A percentile compares a stretch with the other conserved stretches of the same genome.
Conservation (phyloP, 2,329 filamentous ascomycete genomes). For the Pyricularia sp. region DNA sequence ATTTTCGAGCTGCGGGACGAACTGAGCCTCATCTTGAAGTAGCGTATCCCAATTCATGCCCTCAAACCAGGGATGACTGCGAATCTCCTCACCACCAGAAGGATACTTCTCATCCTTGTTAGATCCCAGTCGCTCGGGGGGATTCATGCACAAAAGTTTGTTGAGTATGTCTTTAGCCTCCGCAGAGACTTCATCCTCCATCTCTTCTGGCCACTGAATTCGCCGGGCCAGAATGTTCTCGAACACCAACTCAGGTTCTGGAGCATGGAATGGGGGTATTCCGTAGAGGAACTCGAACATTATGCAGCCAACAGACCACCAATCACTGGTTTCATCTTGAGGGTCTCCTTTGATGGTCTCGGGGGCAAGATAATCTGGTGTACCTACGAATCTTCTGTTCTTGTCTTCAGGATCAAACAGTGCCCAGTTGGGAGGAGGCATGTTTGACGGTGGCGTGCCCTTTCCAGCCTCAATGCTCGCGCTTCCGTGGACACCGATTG, state of each 20-base stretch:
- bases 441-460: conserved; percentile 53
- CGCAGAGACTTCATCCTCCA: conserved; percentile 68
- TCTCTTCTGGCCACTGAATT: conserved; percentile 86
- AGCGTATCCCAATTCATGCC: conserved; percentile 84
- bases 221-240: conserved; percentile 86
- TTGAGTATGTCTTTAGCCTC: conserved; percentile 95
- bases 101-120: conserved; percentile 76
- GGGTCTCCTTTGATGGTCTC: conserved; percentile 94
- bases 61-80: conserved; percentile 79
- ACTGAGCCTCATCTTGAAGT: conserved; percentile 91
- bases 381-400: conserved; percentile 88
- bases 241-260: conserved; percentile 86
- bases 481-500: conserved; percentile 6
- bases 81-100: conserved; percentile 85
- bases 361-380: conserved; percentile 91
- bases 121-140: conserved; percentile 70
- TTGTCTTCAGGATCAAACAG: conserved; percentile 93
- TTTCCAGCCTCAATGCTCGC: conserved; percentile 34
- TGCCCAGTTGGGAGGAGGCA: conserved; percentile 85
- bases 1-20: conserved; percentile 85
- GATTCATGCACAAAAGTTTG: conserved; percentile 77
- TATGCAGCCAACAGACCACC: conserved; percentile 99
- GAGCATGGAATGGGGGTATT: conserved; percentile 85
- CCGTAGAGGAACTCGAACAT: conserved; percentile 94
- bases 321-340: conserved; percentile 97